A percentile compares a stretch with the other conserved stretches of the same genome.
Evolutionary conservation across 306 rosid genomes (phyloP).

Genomic region (Cucumis melo): DNA sequence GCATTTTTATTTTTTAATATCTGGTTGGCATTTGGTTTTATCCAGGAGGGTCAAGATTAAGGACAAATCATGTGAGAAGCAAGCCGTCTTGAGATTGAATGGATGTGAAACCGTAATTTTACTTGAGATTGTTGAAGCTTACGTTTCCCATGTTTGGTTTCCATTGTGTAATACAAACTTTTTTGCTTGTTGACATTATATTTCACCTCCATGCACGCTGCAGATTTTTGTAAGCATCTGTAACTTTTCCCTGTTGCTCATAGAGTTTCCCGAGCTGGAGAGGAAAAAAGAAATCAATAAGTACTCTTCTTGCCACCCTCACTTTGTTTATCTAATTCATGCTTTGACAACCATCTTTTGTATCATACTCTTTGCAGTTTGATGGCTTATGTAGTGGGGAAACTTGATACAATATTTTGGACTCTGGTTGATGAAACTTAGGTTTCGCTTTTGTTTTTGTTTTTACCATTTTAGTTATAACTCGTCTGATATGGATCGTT

Average conservation of each 20-base stretch:
- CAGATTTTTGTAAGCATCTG: constrained; percentile 4
- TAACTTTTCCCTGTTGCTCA: not conserved
- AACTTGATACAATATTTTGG: not conserved
- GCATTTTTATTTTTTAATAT: not conserved
- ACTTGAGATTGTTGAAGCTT: not conserved
- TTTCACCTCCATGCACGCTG: not conserved
- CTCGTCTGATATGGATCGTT: not conserved
- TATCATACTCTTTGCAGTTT: not conserved
- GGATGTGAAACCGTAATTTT: not conserved
- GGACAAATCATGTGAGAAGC: not conserved
- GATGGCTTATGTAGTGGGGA: not conserved
- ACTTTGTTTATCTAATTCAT: not conserved
- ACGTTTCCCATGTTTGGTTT: not conserved
- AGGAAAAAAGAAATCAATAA: constrained; percentile 1
- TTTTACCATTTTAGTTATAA: not conserved
- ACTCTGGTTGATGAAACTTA: not conserved
- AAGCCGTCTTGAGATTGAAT: not conserved
- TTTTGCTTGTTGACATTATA: not conserved
- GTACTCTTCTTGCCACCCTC: constrained; percentile 2
- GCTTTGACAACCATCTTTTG: not conserved
- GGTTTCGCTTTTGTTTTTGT: not conserved
- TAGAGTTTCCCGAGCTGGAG: not conserved
- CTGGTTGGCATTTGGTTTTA: not conserved
- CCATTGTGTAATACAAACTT: not conserved
- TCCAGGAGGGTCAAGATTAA: constrained; percentile 6